Base-by-base conservation (phyloP, 2,329 filamentous ascomycete genomes). In the Pestalotiopsis sp. region DNA sequence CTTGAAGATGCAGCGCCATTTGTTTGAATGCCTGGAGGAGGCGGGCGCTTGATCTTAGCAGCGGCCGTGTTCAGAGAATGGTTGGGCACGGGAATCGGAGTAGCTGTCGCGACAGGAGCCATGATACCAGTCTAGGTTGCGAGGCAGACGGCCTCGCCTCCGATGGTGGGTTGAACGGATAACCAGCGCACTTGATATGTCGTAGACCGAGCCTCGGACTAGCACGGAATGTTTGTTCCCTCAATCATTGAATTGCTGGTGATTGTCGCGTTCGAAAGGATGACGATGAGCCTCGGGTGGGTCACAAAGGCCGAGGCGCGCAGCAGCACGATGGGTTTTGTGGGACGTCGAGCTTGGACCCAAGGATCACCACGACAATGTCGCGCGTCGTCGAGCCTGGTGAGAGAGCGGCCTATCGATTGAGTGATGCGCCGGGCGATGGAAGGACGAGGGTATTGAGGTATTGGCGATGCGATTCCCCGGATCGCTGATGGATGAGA, bases 11-110 rank as follows among this genome's bases (percentile, higher is more conserved):
- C 82, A 68, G 82, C 80, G 40, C 89, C 89, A 78, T 92, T 92
- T 69, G 88, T 86, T 77, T 91, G 90, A 67, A 91, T 87, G 58
- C 88, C 86, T 60, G 90, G 85, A 48, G 89, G 89, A 65, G 87
- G 82, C 69, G 89, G 89, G 44, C 91, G 89, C 81, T 93, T 94
- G 71, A 88, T 85, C 80, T 93, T 94, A 72, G 78, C 76, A 68
- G 82, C 77, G 72, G 82, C 78, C 63, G 81, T 77, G 22, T 78
- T 75, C 62, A 78, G 78, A 73, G 81, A 81, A 56, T 65, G 55
- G 30, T 66, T 66, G 26, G 61, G 65, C 22, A 65, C 64, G 9
- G 72, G 73, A 10, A 71, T 71, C 63, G 73, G 73, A 22, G 73
- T 69, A 35, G 82, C 81, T 68, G 85, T 82, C 75, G 85, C 84